phyloP scores from a whole-genome alignment of 176 grass and related monocot species.

The Phoenix dactylifera region DNA sequence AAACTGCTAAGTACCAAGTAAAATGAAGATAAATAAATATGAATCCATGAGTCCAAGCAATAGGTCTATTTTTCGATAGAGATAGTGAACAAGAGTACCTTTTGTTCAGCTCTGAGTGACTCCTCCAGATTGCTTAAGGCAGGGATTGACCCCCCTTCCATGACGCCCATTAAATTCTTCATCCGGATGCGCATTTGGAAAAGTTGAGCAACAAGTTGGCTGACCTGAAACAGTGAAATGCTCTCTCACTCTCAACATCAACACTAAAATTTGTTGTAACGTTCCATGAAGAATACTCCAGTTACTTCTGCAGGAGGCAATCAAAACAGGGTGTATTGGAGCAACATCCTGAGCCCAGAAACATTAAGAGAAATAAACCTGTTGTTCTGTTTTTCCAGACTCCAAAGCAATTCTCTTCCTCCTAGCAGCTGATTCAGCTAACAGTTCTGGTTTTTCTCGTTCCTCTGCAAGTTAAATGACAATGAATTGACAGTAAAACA shows the following conservation, averaged over 20 bases:
- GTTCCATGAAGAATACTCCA: not conserved
- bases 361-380: constrained; percentile 32
- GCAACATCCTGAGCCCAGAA: not conserved
- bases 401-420: constrained; percentile 64
- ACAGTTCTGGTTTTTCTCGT: constrained; percentile 61
- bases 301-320: not conserved
- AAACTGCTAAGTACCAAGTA: no score
- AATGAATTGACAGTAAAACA: not conserved
- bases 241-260: not conserved
- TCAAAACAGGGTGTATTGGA: not conserved
- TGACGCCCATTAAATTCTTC: constrained; percentile 94
- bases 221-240: constrained; percentile 42
- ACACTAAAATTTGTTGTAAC: not conserved
- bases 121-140: constrained; percentile 65
- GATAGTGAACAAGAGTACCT: constrained; percentile 30
- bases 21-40: no score
- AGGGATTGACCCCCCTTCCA: constrained; percentile 64
- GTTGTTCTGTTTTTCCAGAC: constrained; percentile 80
- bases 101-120: constrained; percentile 60
- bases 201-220: constrained; percentile 78
- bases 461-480: constrained; percentile 43
- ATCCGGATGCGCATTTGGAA: constrained; percentile 84
- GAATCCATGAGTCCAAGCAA: no score
- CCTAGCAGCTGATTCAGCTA: constrained; percentile 32
- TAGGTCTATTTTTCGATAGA: no score